Percentiles rank a stretch among this genome's conserved stretches.
These are phyloP conservation scores for Sugiyamaella japonica DNA, from an alignment of 1,139 yeast species.

Conservation along the genomic window DNA sequence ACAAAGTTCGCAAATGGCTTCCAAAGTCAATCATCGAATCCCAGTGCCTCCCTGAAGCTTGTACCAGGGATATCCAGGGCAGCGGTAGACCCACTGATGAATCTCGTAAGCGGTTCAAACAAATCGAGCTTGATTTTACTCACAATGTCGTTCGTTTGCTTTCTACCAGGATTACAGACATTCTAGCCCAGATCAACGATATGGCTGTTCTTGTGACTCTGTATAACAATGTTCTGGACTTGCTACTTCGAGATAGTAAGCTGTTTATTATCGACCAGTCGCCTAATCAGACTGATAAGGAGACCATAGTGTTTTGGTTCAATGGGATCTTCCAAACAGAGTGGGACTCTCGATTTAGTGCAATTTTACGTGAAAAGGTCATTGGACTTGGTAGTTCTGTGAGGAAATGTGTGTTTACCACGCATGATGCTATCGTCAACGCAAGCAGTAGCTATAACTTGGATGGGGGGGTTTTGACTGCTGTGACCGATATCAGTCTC, in stretches of 20 bases:
- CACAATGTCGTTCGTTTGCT: conserved; percentile 17
- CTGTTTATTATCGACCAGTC: neutral
- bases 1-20: conserved; percentile 75
- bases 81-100: conserved; percentile 21
- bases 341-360: conserved; percentile 28
- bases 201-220: conserved; percentile 27
- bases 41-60: conserved; percentile 37
- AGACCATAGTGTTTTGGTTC: conserved; percentile 22
- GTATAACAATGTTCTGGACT: conserved; percentile 26
- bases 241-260: conserved; percentile 10
- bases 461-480: neutral
- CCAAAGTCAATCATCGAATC: conserved; percentile 79
- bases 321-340: conserved; percentile 22
- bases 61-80: conserved; percentile 19
- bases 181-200: conserved; percentile 20
- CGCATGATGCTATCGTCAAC: neutral
- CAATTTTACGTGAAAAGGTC: conserved; percentile 14
- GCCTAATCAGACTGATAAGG: neutral
- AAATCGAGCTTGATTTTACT: conserved; percentile 23
- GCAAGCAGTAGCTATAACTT: neutral
- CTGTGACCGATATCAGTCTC: conserved; percentile 2
- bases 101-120: conserved; percentile 15
- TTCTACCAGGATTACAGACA: conserved; percentile 18
- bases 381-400: neutral
- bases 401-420: neutral